Base-by-base conservation (phyloP, 2,329 filamentous ascomycete species). In the Aureobasidium vineae region DNA sequence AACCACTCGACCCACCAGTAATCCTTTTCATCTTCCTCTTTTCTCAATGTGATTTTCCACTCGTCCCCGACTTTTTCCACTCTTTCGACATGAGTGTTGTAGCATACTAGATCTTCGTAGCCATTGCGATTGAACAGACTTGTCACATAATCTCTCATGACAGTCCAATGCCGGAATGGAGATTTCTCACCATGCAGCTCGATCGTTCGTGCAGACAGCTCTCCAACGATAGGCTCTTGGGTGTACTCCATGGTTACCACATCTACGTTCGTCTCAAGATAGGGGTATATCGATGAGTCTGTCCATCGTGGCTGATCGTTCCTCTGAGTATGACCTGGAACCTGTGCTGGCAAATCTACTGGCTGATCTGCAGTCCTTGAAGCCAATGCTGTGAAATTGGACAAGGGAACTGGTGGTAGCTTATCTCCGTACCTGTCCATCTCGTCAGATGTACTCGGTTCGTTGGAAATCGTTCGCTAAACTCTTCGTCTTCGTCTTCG, bases 201-300 rank as follows among this genome's bases (percentile, higher is more conserved):
- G 61, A 83, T 76, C 21, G 79, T 80, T 66, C 74, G 74, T 50
- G 79, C 70, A 16, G 78, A 80, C 31, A 77, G 73, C 50, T 79
- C 74, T 0, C 73, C 72, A 0, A 85, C 81, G 16, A 88, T 84
- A 0, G 79, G 77, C 64, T 87, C 85, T 68, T 85, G 79, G 0
- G 81, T 83, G 73, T 85, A 90, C 19, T 82, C 79, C 88, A 90
- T 90, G 0, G 85, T 79, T 1, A 81, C 71, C 6, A 79, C 78
- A 68, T 85, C 82, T 50, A 90, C 83, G 69, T 90, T 90, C 2
- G 86, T 89, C 72, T 89, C 85, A n/a, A 89, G 76, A 23, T 84
- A 82, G 0, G 85, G 84, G 69, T 89, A 89, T 21, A 88, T 79
- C 0, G 84, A 84, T 0, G 85, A 85, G 67, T 88, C 85, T 15